Base-by-base conservation (phyloP, 2,329 filamentous ascomycete species). In the Ceratocystis huliohia region DNA sequence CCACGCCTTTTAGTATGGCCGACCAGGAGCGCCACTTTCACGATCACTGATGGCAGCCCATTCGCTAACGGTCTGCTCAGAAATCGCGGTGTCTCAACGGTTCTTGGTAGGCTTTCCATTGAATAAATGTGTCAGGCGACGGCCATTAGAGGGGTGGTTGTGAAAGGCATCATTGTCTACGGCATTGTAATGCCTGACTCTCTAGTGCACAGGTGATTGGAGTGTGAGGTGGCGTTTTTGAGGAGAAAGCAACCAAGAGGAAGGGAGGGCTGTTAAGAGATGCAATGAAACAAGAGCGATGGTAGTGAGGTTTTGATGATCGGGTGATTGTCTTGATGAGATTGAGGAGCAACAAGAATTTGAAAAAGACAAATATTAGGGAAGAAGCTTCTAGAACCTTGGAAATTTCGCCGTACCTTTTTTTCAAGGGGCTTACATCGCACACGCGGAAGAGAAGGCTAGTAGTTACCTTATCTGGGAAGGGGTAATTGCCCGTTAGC, bases 1-100 rank as follows among this genome's bases (percentile, higher is more conserved):
- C 20, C 33, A 33, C 63, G 56, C 25, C 17, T 41, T 8, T 50
- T 22, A 8, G 13, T 33, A 25, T 64, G 46, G 7, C 13, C 37
- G 30, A 3, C 15, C 13, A 20, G 33, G 13, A 22, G 63, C 30
- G 7, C 37, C 63, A 2, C 10, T 48, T 48, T 64, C 63, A 28
- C 56, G 46, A 48, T 57, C 63, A 15, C 63, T 56, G 7, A 64
- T n/a, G 5, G 56, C 37, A 15, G 63, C 48, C n/a, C 46, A 64
- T 3, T 33, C 6, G n/a, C 56, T 48, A 3, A 25, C 44, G 4
- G 33, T 22, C 7, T 13, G 13, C 20, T 28, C 25, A 20, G 10
- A 53, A 15, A 53, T 1, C 0, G 10, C 10, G 48, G 4, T 3
- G 48, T 5, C 20, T 15, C 20, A 3, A 20, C 5, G 5, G 6